Conservation (phyloP, 805 yeast species). For the Candida glaebosa region DNA sequence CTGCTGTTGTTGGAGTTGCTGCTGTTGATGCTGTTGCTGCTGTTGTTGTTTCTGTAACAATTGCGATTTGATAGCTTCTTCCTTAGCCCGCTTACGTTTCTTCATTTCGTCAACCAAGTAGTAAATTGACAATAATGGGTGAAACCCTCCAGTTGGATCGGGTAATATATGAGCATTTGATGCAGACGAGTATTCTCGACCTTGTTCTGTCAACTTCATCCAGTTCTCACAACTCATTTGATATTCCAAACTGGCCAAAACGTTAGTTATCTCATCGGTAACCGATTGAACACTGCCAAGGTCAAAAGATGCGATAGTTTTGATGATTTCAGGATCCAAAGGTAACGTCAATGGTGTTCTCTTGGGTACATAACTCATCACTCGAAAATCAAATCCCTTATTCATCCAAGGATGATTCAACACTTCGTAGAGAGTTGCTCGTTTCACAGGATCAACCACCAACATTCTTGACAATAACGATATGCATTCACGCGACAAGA, state of each 20-base stretch:
- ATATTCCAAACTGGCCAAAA: conserved; percentile 66
- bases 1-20: conserved; percentile 5
- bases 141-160: conserved; percentile 84
- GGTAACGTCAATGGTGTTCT: conserved; percentile 74
- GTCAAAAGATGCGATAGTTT: conserved; percentile 74
- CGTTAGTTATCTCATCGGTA: conserved; percentile 48
- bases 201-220: conserved; percentile 44
- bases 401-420: conserved; percentile 93
- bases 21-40: conserved; percentile 9
- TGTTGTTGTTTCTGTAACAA: conserved; percentile 16
- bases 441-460: conserved; percentile 79
- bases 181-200: conserved; percentile 34
- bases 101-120: conserved; percentile 82
- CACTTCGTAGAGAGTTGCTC: conserved; percentile 79
- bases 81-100: conserved; percentile 63
- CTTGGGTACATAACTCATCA: conserved; percentile 69
- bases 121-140: conserved; percentile 85
- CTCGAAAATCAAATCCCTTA: conserved; percentile 75
- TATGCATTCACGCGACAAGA: conserved; percentile 74
- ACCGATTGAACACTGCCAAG: conserved; percentile 68
- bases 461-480: conserved; percentile 83
- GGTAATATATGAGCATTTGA: conserved; percentile 36
- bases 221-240: conserved; percentile 59
- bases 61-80: conserved; percentile 37
- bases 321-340: conserved; percentile 60